Evolutionary conservation across 2,329 filamentous ascomycete genomes (phyloP).

Genomic region (Colletotrichum gloeosporioides): DNA sequence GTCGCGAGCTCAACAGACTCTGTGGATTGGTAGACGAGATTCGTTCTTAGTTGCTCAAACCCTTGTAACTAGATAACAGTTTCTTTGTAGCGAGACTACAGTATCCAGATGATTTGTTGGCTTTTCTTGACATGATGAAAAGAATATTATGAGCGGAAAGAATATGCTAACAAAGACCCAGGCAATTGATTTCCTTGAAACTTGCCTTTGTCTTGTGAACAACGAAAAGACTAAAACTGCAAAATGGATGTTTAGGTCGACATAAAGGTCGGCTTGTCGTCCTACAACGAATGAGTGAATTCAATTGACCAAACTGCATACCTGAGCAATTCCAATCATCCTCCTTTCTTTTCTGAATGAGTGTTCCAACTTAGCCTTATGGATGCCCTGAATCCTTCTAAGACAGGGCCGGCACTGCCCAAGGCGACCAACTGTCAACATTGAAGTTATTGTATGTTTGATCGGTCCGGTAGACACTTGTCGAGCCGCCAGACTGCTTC

Average conservation of each 20-base stretch:
- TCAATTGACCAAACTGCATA: not conserved
- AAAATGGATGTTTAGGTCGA: not conserved
- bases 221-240: not conserved
- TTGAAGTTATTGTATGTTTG: constrained; percentile 14
- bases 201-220: not conserved
- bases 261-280: not conserved
- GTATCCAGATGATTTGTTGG: not conserved
- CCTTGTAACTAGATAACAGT: not conserved
- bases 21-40: not conserved
- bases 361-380: fast-evolving
- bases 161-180: not conserved
- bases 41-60: not conserved
- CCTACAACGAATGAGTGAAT: not conserved
- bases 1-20: not conserved
- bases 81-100: not conserved
- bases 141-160: fast-evolving
- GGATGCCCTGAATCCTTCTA: fast-evolving
- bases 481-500: constrained; percentile 13
- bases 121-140: not conserved
- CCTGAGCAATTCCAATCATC: not conserved
- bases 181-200: not conserved
- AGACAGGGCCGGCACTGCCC: constrained; percentile 4
- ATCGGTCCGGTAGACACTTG: constrained; percentile 10
- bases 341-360: not conserved
- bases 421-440: constrained; percentile 15